Conservation (phyloP, 768 basidiomycete species). For the Collybiopsis confluens region DNA sequence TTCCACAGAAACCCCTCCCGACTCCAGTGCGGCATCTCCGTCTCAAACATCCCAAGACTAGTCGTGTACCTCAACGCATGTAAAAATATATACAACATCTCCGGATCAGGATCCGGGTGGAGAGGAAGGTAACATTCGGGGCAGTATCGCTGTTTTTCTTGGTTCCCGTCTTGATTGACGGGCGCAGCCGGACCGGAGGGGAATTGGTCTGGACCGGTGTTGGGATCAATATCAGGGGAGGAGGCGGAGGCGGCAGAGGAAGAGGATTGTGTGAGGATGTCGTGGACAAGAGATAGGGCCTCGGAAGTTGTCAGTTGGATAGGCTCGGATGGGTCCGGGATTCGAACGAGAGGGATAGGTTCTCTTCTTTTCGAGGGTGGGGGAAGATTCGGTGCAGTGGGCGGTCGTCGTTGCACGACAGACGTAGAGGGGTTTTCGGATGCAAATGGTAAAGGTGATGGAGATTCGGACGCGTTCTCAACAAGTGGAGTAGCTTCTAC, state of each 20-base stretch:
- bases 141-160: conserved; percentile 62
- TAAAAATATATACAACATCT: conserved; percentile 91
- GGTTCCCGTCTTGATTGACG: too few relatives aligned
- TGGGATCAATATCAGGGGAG: neutral
- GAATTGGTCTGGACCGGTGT: conserved; percentile 20
- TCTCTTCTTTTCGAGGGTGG: neutral
- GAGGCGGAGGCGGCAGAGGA: too few relatives aligned
- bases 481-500: neutral
- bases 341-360: neutral
- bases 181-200: conserved; percentile 33
- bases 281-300: conserved; percentile 37
- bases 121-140: conserved; percentile 89
- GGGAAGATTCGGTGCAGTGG: too few relatives aligned
- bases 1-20: conserved; percentile 51
- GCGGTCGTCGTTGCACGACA: neutral
- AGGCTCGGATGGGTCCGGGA: neutral
- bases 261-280: too few relatives aligned
- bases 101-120: conserved; percentile 89
- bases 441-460: neutral
- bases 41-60: conserved; percentile 77
- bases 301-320: conserved; percentile 45
- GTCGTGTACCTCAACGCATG: conserved; percentile 87
- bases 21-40: conserved; percentile 89
- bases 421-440: neutral
- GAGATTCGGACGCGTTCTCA: too few relatives aligned